phyloP scores from a whole-genome alignment of 352 stramenopile genomes.

The Phytophthora agathidicida region DNA sequence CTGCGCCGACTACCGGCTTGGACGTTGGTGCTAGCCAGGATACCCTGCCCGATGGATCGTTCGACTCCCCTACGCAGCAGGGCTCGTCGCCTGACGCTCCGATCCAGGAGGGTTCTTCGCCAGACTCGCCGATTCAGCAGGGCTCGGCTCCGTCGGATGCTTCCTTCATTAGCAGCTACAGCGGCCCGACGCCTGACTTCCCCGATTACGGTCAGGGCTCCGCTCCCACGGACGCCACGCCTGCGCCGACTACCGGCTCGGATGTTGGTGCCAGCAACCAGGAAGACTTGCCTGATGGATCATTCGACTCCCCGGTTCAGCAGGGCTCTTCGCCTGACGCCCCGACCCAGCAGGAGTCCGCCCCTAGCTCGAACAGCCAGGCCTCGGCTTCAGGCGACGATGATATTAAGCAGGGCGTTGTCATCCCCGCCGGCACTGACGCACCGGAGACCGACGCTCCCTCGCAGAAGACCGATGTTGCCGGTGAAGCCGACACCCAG shows the following conservation, averaged over 20 bases:
- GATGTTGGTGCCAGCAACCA: conserved; percentile 10
- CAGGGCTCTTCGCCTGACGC: neutral
- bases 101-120: conserved; percentile 5
- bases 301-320: conserved; percentile 4
- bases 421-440: conserved; percentile 5
- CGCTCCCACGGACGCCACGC: too few relatives aligned
- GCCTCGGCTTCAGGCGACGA: conserved; percentile 4
- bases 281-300: too few relatives aligned
- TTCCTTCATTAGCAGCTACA: neutral
- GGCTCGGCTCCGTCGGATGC: conserved; percentile 1
- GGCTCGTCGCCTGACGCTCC: neutral
- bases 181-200: neutral
- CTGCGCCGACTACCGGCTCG: conserved; percentile 1
- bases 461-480: conserved; percentile 14
- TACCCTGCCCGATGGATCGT: too few relatives aligned
- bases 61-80: conserved; percentile 3
- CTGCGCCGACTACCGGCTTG: neutral
- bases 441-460: neutral
- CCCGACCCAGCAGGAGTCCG: neutral
- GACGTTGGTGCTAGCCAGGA: conserved; percentile 16
- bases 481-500: conserved; percentile 8
- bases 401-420: conserved; percentile 18
- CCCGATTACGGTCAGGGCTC: neutral
- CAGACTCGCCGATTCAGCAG: conserved; percentile 5
- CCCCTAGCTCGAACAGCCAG: neutral